These are phyloP conservation scores for Colletotrichum simmondsii DNA, from an alignment of 2,329 filamentous ascomycete genomes.

Conservation along the genomic window DNA sequence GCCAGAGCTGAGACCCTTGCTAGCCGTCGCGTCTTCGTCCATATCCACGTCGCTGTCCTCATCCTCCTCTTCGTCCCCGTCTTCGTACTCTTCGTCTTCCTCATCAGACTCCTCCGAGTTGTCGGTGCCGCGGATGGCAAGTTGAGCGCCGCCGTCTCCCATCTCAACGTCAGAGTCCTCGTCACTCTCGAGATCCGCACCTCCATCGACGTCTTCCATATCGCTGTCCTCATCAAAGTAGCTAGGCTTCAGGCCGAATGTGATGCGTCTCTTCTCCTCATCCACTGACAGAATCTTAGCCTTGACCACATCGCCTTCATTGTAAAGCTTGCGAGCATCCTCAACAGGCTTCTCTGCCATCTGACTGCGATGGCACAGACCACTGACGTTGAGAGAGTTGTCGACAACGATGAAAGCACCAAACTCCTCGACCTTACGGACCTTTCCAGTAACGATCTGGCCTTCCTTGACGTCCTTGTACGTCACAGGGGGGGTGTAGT, in stretches of 20 bases:
- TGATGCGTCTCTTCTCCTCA: constrained; percentile 79
- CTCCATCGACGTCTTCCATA: constrained; percentile 58
- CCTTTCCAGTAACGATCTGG: constrained; percentile 86
- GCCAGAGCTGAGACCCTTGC: constrained; percentile 60
- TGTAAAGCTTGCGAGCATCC: constrained; percentile 90
- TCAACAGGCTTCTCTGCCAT: constrained; percentile 87
- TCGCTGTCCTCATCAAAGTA: constrained; percentile 78
- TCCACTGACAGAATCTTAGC: constrained; percentile 87
- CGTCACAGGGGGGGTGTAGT: constrained; percentile 79
- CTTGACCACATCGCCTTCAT: constrained; percentile 92
- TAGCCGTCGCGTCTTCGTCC: constrained; percentile 44
- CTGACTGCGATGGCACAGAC: constrained; percentile 90
- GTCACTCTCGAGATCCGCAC: constrained; percentile 56
- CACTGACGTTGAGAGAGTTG: constrained; percentile 87
- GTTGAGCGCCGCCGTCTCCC: constrained; percentile 53
- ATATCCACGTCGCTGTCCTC: constrained; percentile 57
- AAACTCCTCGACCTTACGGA: constrained; percentile 94
- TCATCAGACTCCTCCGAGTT: constrained; percentile 44
- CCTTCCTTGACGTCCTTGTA: constrained; percentile 83
- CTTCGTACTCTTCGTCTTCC: constrained; percentile 53
- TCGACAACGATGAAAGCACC: constrained; percentile 95
- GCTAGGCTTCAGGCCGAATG: constrained; percentile 91
- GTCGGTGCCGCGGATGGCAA: constrained; percentile 59
- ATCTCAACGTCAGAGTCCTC: constrained; percentile 59
- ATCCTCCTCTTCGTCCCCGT: constrained; percentile 51